phyloP scores from a whole-genome alignment of 148 eudicot species.

The Camellia granthamiana region DNA sequence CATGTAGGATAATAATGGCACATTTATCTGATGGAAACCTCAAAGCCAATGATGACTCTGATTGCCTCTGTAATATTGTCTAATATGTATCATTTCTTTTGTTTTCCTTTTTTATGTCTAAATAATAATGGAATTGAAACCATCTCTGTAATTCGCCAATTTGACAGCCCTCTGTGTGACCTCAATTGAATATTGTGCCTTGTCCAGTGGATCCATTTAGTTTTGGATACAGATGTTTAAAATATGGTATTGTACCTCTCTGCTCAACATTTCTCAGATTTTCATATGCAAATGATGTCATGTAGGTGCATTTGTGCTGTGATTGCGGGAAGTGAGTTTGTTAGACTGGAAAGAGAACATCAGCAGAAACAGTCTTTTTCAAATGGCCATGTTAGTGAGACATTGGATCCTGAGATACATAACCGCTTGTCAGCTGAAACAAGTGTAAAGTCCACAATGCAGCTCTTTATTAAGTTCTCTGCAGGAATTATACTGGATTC shows the following conservation, averaged over 20 bases:
- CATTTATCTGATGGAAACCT: background rate
- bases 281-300: constrained; percentile 8
- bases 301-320: constrained; percentile 91
- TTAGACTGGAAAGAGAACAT: constrained; percentile 79
- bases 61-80: background rate
- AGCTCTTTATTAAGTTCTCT: constrained; percentile 72
- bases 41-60: background rate
- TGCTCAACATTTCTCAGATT: constrained; percentile 1
- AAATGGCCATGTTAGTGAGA: constrained; percentile 66
- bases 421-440: constrained; percentile 63
- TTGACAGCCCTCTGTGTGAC: background rate
- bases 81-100: background rate
- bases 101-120: background rate
- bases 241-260: background rate
- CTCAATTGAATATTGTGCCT: background rate
- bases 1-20: background rate
- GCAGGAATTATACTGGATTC: constrained; percentile 74
- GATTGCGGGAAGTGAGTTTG: constrained; percentile 83
- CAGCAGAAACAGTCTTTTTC: constrained; percentile 51
- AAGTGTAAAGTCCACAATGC: constrained; percentile 73
- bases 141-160: background rate
- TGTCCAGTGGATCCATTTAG: background rate
- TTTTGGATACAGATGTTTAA: background rate
- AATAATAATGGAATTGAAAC: background rate
- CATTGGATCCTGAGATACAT: constrained; percentile 55